Evolutionary conservation across 805 yeast species (phyloP), one percentile per base, ranked within the genome.

Genomic region (Yarrowia porcina): DNA sequence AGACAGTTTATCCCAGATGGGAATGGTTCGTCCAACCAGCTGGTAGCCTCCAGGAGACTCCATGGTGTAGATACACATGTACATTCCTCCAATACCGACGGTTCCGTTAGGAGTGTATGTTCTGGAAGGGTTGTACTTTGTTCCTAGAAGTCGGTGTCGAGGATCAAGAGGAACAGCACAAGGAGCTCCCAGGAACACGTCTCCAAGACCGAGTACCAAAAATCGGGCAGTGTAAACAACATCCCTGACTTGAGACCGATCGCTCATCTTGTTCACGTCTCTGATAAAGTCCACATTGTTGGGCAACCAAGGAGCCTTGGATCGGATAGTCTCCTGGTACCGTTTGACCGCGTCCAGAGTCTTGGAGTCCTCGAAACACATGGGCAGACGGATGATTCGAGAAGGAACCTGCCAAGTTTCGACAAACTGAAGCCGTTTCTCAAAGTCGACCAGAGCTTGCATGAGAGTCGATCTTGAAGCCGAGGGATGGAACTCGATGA

Each of bases 1-100:
- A 32, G 89, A 82, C 69, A 93, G 81, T 77, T 90, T 92, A 74
- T 93, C 99, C 99, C 99, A 93, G 69, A 93, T 92, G 62, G 98
- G 98, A 67, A 94, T 86, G 11, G 99, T 93, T 72, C 98, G 84
- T 64, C 98, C 99, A 66, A 91, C 93, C 69, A 93, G 82, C 77
- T 93, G 98, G 76, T 93, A 93, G 32, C 99, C 99, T 77, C 99
- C 99, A 52, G 99, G 99, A 25, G 97, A 90, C 68, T 90, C 96
- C 93, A 93, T 92, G 32, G 98, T 90, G 76, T 93, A 93, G 69
- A 93, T 92, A 79, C 98, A 93, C 98, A 93, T 92, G 81, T 91
- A 94, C 89, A 88, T 90, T 69, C 99, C 98, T 66, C 99, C 99
- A 73, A 94, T 87, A 71, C 99, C 99, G 66, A 93, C 98, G 36